A percentile compares a stretch with the other conserved stretches of the same genome.
These are phyloP conservation scores for Lachancea mirantina DNA, from an alignment of 805 yeast genomes.

Conservation along the genomic window DNA sequence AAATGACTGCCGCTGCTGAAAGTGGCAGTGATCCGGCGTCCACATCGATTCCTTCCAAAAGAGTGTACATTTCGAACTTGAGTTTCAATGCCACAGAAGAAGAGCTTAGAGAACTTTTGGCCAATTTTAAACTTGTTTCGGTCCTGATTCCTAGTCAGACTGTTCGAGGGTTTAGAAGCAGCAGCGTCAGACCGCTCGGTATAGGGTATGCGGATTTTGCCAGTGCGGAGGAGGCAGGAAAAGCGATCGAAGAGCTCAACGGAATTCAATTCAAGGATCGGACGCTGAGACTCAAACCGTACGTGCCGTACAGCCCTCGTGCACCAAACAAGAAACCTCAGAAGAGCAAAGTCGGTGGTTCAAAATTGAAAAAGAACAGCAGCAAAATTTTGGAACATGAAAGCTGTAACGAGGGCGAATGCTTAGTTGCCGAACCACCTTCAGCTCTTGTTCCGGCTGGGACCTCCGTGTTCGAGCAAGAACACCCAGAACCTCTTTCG, in stretches of 20 bases:
- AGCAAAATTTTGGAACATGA: not conserved
- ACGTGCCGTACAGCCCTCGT: constrained; percentile 37
- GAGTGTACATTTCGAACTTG: constrained; percentile 51
- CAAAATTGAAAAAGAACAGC: not conserved
- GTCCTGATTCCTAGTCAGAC: constrained; percentile 52
- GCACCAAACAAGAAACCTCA: not conserved
- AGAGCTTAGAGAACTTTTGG: constrained; percentile 41
- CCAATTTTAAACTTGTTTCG: constrained; percentile 35
- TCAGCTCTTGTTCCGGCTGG: not conserved
- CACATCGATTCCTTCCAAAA: too few species aligned
- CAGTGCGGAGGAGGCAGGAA: constrained; percentile 51
- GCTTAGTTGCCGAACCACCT: not conserved
- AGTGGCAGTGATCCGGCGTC: too few species aligned
- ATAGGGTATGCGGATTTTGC: constrained; percentile 80
- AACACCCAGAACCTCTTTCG: constrained; percentile 25
- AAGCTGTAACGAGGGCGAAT: not conserved
- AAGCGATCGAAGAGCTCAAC: constrained; percentile 57
- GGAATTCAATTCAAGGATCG: constrained; percentile 49
- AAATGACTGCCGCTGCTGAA: too few species aligned
- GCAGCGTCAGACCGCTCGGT: constrained; percentile 46
- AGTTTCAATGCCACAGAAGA: constrained; percentile 46
- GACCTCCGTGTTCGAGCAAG: not conserved
- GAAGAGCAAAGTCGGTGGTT: not conserved
- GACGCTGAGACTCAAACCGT: constrained; percentile 34
- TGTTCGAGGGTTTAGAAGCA: constrained; percentile 37